Evolutionary conservation across 495 filamentous ascomycete species (phyloP).

Genomic region (Aspergillus sclerotiicarbonarius): DNA sequence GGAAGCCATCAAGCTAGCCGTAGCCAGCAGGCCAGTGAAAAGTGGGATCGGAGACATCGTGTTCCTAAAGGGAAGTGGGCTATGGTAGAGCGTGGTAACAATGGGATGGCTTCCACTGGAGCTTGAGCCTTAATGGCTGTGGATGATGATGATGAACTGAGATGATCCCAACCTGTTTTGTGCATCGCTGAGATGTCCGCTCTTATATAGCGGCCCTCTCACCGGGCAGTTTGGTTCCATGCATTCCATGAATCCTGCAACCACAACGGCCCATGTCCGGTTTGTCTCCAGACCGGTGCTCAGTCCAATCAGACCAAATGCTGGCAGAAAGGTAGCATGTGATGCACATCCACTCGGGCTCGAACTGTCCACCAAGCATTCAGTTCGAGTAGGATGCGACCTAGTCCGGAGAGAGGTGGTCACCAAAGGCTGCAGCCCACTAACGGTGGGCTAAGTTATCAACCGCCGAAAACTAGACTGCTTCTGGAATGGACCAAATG

Average conservation of each 20-base stretch:
- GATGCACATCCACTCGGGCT: neutral
- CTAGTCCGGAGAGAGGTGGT: neutral
- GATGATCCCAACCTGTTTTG: neutral
- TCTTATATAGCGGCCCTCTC: neutral
- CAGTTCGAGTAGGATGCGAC: neutral
- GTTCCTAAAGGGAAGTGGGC: neutral
- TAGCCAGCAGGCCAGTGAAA: constrained; percentile 9
- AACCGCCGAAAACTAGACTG: neutral
- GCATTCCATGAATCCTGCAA: neutral
- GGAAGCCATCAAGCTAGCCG: constrained; percentile 10
- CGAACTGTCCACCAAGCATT: neutral
- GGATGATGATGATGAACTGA: neutral
- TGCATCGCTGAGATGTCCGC: neutral
- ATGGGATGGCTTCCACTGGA: neutral
- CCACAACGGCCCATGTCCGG: neutral
- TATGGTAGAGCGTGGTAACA: neutral
- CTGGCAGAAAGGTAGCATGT: neutral
- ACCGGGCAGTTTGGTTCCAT: neutral
- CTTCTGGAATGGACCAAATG: neutral
- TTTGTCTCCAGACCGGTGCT: neutral
- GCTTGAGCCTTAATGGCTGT: neutral
- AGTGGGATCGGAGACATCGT: constrained; percentile 4
- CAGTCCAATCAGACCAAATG: neutral
- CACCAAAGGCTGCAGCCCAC: neutral
- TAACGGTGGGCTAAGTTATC: constrained; percentile 1